Conservation (phyloP, 495 filamentous ascomycete species). For the Daldinia decipiens region DNA sequence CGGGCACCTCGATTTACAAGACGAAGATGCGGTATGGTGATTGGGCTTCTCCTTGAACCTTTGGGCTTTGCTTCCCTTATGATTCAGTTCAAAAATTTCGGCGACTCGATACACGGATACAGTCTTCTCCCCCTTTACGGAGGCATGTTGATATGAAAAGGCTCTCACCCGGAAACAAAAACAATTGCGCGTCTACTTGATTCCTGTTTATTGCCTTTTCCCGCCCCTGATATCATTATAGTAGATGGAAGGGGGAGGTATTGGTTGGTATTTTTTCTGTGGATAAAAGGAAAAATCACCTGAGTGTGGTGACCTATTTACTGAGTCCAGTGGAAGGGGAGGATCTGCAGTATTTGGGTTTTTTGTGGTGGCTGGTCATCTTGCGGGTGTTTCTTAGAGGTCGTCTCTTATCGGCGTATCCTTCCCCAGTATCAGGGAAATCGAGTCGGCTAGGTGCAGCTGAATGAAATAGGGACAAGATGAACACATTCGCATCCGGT, state of each 20-base stretch:
- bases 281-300: slow-evolving; percentile 43
- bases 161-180: slow-evolving; percentile 43
- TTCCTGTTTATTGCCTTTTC: slow-evolving; percentile 47
- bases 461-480: slow-evolving; percentile 39
- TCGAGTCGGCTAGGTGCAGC: slow-evolving; percentile 34
- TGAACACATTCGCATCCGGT: slow-evolving; percentile 47
- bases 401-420: slow-evolving; percentile 19
- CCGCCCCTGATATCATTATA: slow-evolving; percentile 35
- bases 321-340: slow-evolving; percentile 28
- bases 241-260: slow-evolving; percentile 47
- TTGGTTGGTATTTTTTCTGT: slow-evolving; percentile 35
- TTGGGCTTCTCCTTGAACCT: slow-evolving; percentile 24
- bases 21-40: slow-evolving; percentile 30
- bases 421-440: slow-evolving; percentile 13
- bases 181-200: slow-evolving; percentile 41
- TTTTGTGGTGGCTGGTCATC: slow-evolving; percentile 36
- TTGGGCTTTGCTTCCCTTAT: slow-evolving; percentile 33
- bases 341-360: slow-evolving; percentile 22
- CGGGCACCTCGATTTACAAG: slow-evolving; percentile 1
- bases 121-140: slow-evolving; percentile 30
- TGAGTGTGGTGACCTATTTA: slow-evolving; percentile 25
- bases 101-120: slow-evolving; percentile 39
- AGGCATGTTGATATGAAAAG: slow-evolving; percentile 48
- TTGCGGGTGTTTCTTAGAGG: slow-evolving; percentile 33
- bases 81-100: slow-evolving; percentile 37